Evolutionary conservation across 192 early-diverging fungal species (phyloP), one percentile per base, ranked within the genome.

Genomic region (Cetraspora pellucida): DNA sequence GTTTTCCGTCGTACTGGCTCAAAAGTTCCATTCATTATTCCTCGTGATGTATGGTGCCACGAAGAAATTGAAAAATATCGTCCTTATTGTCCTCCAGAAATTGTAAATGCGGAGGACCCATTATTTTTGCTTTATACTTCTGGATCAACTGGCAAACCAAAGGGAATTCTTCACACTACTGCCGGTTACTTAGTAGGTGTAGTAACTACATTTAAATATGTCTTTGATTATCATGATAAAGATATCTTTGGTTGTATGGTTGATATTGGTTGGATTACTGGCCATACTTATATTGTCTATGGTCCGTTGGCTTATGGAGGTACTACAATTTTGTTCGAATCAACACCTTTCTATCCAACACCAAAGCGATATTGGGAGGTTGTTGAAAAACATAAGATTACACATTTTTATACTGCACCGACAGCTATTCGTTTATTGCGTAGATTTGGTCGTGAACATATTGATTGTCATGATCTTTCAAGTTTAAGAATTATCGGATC

Each of bases 371-470:
- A 90, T 89, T 94, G 93, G 93, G 85, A 91, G 79, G 83, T 93
- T 45, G 89, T 97, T 45, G 92, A 93, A 78, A 90, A 93, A 55
- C 94, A 95, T 89, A 93, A 93, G 84, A 86, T 98, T 81, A 97
- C 96, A 43, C 95, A 96, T 80, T 96, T 97, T 83, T 98, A 98
- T 87, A 98, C 97, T 49, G 97, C 96, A 2, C 97, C 96, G 47
- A 98, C 97, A 37, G 97, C 97, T 66, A 97, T 98, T 79, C 93
- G 97, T 60, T 94, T 96, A 21, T 87, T 37, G 7, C 37, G 7
- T 37, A 89, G 95, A 49, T 82, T 94, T 25, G 95, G 96, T 78
- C 90, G 95, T 69, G 81, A 90, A 11, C 88, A 85, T 83, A 88
- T 98, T 43, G 87, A 88, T 65, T 85, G 87, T 45, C 92, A 93